These are phyloP conservation scores for Eimeria acervulina DNA, from an alignment of 169 alveolate genomes.

Conservation along the genomic window DNA sequence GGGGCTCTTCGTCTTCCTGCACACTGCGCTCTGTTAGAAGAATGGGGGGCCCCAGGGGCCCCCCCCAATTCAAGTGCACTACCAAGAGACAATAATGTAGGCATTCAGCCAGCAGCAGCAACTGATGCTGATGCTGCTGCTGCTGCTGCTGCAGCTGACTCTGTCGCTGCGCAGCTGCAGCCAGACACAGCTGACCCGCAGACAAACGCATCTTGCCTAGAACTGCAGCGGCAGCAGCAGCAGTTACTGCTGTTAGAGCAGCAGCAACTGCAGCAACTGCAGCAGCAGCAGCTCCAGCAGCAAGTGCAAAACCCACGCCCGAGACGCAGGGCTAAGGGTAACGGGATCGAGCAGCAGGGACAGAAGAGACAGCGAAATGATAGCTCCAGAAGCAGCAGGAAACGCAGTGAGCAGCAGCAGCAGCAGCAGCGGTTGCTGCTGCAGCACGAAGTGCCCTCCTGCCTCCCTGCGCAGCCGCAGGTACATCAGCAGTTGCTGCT, in stretches of 20 bases:
- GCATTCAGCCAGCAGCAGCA: not conserved
- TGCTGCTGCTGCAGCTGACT: constrained; percentile 23
- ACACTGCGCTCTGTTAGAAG: not conserved
- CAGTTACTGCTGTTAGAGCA: not conserved
- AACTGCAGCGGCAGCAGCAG: not conserved
- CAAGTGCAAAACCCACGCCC: not conserved
- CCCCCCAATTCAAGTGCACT: not conserved
- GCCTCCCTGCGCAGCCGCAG: constrained; percentile 33
- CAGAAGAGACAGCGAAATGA: constrained; percentile 7
- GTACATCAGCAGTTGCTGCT: not conserved
- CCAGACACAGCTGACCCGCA: not conserved
- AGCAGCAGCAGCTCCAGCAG: constrained; percentile 2
- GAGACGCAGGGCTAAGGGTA: constrained; percentile 39
- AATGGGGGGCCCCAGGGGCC: not conserved
- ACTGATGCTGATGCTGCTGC: not conserved
- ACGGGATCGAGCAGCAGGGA: not conserved
- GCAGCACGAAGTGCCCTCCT: not conserved
- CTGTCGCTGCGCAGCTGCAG: not conserved
- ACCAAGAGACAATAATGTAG: not conserved
- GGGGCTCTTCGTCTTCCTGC: not conserved
- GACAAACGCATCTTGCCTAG: not conserved
- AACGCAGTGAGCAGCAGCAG: constrained; percentile 8
- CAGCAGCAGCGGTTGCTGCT: constrained; percentile 21
- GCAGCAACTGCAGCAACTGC: not conserved
- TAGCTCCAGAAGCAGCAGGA: constrained; percentile 2